Percentiles rank a stretch among this genome's conserved stretches.
Conservation (phyloP, 805 yeast genomes). For the Yamadazyma endophytica region DNA sequence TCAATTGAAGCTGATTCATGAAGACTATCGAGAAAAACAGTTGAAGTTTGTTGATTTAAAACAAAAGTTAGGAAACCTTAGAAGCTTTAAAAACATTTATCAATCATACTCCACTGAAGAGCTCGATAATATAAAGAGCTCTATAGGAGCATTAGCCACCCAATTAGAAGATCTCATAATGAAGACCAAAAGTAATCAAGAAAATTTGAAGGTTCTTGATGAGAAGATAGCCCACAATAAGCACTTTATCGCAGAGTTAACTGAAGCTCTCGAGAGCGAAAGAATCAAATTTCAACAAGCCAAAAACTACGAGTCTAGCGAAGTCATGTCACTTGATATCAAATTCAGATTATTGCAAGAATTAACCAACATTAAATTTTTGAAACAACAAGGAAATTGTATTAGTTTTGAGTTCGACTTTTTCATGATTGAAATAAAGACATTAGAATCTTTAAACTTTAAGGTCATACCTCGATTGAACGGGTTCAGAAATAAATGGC, state of each 20-base stretch:
- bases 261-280: slow-evolving; percentile 6
- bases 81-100: slow-evolving; percentile 10
- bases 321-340: slow-evolving; percentile 16
- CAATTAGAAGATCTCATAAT: slow-evolving; percentile 13
- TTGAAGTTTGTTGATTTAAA: slow-evolving; percentile 9
- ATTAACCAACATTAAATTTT: slow-evolving; percentile 18
- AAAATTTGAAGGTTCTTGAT: slow-evolving; percentile 1
- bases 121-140: slow-evolving; percentile 6
- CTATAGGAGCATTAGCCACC: too few species aligned
- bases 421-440: slow-evolving; percentile 8
- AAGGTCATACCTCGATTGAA: too few species aligned
- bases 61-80: slow-evolving; percentile 14
- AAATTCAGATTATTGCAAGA: slow-evolving; percentile 23
- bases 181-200: slow-evolving; percentile 2
- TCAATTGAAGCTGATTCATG: slow-evolving; percentile 4
- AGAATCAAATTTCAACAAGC: slow-evolving; percentile 8
- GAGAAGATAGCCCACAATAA: slow-evolving; percentile 1
- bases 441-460: slow-evolving; percentile 2
- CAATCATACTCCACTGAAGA: slow-evolving; percentile 8
- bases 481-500: slow-evolving; percentile 10
- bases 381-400: slow-evolving; percentile 1
- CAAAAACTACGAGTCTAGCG: slow-evolving; percentile 16
- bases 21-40: slow-evolving; percentile 7
- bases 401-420: slow-evolving; percentile 6
- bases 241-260: slow-evolving; percentile 4